A percentile compares a stretch with the other conserved stretches of the same genome.
phyloP scores from a whole-genome alignment of 2,329 filamentous ascomycete species.

The Calonectria multiphialidica region DNA sequence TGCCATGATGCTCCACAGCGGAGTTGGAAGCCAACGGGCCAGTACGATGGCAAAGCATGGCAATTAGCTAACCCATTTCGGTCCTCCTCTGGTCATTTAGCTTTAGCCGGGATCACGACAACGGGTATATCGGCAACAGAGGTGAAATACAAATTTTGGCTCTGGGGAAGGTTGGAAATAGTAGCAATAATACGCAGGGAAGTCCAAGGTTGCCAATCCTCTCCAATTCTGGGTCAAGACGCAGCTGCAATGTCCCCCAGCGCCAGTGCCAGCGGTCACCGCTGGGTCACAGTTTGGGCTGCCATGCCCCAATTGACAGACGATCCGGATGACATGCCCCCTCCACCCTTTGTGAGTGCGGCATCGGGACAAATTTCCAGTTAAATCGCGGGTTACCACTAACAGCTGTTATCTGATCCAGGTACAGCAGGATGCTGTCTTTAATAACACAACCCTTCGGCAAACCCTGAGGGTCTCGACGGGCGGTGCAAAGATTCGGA shows the following conservation, averaged over 20 bases:
- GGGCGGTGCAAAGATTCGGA: not conserved
- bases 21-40: not conserved
- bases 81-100: not conserved
- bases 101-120: not conserved
- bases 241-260: not conserved
- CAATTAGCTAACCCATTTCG: not conserved
- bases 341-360: slow-evolving; percentile 6
- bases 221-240: not conserved
- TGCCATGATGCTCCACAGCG: not conserved
- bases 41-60: not conserved
- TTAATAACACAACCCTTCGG: not conserved
- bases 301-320: slow-evolving; percentile 8
- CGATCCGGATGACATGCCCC: not conserved
- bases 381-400: not conserved
- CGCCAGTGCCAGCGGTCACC: not conserved
- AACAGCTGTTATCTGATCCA: not conserved
- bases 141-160: not conserved
- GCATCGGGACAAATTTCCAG: not conserved
- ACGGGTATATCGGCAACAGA: not conserved
- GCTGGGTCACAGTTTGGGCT: slow-evolving; percentile 29
- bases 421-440: not conserved
- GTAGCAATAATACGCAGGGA: not conserved
- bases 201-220: not conserved
- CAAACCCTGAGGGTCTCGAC: not conserved
- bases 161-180: no score